Conservation (phyloP, 495 filamentous ascomycete genomes). For the Glutinoglossum americanum region DNA sequence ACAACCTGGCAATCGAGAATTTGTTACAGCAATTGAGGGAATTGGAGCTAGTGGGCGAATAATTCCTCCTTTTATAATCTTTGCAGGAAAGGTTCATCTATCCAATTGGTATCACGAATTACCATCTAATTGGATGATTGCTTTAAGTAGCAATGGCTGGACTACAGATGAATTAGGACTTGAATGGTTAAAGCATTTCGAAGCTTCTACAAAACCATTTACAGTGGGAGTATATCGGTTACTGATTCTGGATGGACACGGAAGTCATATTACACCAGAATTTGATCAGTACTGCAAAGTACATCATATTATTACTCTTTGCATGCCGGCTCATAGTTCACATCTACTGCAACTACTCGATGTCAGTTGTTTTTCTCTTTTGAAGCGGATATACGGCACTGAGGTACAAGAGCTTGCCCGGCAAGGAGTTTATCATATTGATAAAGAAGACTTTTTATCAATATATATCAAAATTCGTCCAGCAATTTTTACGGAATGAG, state of each 20-base stretch:
- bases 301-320: slow-evolving; percentile 15
- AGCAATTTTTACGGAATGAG: slow-evolving; percentile 4
- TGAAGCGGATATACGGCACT: slow-evolving; percentile 9
- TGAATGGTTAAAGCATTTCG: slow-evolving; percentile 11
- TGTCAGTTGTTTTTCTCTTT: slow-evolving; percentile 10
- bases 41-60: slow-evolving; percentile 9
- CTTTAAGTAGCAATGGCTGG: slow-evolving; percentile 11
- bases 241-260: slow-evolving; percentile 16
- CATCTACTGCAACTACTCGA: slow-evolving; percentile 15
- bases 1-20: slow-evolving; percentile 8
- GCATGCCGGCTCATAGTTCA: slow-evolving; percentile 12
- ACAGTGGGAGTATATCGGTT: slow-evolving; percentile 12
- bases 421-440: slow-evolving; percentile 5
- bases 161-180: slow-evolving; percentile 13
- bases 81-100: slow-evolving; percentile 8
- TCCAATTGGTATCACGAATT: slow-evolving; percentile 10
- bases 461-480: slow-evolving; percentile 2
- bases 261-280: slow-evolving; percentile 4
- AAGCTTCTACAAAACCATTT: slow-evolving; percentile 9
- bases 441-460: slow-evolving; percentile 8
- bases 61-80: slow-evolving; percentile 13
- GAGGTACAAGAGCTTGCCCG: slow-evolving; percentile 7
- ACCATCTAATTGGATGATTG: slow-evolving; percentile 5
- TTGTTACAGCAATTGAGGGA: slow-evolving; percentile 9
- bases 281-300: slow-evolving; percentile 12